Percentiles rank a stretch among this genome's conserved stretches.
Conservation (phyloP, 345 rosid species). For the Barbarea vulgaris region DNA sequence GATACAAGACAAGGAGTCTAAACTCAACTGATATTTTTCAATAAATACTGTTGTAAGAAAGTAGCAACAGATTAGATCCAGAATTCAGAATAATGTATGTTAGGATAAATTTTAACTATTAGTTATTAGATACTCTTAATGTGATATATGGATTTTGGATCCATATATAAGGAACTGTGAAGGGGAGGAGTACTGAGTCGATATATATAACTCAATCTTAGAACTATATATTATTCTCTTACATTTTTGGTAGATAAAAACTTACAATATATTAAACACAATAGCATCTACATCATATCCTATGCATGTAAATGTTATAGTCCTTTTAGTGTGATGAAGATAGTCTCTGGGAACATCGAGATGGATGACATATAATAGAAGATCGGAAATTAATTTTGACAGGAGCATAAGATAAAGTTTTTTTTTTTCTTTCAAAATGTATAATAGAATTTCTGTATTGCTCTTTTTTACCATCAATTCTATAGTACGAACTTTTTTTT, state of each 20-base stretch:
- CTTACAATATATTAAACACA: not conserved
- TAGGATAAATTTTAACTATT: not conserved
- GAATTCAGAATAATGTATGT: not conserved
- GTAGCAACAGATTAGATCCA: not conserved
- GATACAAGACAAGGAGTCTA: not conserved
- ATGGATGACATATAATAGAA: not conserved
- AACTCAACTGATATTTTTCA: not conserved
- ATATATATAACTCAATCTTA: not conserved
- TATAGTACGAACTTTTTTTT: not conserved
- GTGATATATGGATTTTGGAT: not conserved
- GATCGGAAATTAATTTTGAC: not conserved
- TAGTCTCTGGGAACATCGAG: not conserved
- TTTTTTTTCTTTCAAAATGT: too few relatives aligned
- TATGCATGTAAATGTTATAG: too few relatives aligned
- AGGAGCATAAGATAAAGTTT: not conserved
- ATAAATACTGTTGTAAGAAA: not conserved
- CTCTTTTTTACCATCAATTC: not conserved
- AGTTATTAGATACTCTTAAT: not conserved
- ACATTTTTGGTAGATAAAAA: not conserved
- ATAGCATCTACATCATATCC: not conserved
- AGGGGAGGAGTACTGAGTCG: not conserved
- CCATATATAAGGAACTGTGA: not conserved
- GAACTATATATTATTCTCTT: not conserved
- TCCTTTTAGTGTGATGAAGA: not conserved
- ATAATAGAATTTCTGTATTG: not conserved